phyloP scores from a whole-genome alignment of 1,284 basidiomycete species.

The Cystobasidium slooffiae region DNA sequence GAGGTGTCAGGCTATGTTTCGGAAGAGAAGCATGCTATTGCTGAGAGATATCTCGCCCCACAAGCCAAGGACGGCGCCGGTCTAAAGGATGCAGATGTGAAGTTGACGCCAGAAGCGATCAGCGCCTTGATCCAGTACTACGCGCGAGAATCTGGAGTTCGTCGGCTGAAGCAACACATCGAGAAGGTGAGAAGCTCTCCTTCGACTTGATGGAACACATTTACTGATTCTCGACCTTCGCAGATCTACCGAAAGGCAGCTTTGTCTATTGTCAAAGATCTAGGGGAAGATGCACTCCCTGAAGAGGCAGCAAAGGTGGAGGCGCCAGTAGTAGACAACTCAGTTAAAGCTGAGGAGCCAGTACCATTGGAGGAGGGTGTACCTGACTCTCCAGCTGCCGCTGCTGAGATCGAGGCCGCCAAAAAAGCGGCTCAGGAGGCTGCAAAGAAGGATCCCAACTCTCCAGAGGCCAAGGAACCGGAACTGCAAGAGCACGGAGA shows the following conservation, averaged over 20 bases:
- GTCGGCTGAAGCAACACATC: conserved; percentile 79
- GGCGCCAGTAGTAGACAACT: conserved; percentile 47
- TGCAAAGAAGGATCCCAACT: conserved; percentile 45
- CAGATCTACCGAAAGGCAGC: conserved; percentile 98
- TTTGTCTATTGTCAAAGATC: conserved; percentile 85
- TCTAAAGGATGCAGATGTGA: conserved; percentile 79
- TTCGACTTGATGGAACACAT: background rate
- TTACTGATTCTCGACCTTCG: background rate
- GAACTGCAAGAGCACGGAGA: conserved; percentile 53
- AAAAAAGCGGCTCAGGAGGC: conserved; percentile 38
- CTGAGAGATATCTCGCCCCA: conserved; percentile 86
- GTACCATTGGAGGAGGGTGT: conserved; percentile 46
- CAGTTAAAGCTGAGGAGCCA: conserved; percentile 41
- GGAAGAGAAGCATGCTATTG: conserved; percentile 94
- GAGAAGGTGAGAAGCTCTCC: conserved; percentile 43
- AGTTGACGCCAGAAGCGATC: conserved; percentile 75
- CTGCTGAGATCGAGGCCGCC: conserved; percentile 25
- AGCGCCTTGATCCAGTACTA: conserved; percentile 94
- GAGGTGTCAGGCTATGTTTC: conserved; percentile 96
- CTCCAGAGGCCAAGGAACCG: conserved; percentile 40
- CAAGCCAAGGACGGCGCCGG: conserved; percentile 92
- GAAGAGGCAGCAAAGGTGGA: conserved; percentile 63
- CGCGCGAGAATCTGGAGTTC: conserved; percentile 93
- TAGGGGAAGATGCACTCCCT: conserved; percentile 85
- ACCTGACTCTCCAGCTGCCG: conserved; percentile 34